Percentiles rank a stretch among this genome's conserved stretches.
phyloP scores from a whole-genome alignment of 495 filamentous ascomycete genomes.

The Xylaria telfairii region DNA sequence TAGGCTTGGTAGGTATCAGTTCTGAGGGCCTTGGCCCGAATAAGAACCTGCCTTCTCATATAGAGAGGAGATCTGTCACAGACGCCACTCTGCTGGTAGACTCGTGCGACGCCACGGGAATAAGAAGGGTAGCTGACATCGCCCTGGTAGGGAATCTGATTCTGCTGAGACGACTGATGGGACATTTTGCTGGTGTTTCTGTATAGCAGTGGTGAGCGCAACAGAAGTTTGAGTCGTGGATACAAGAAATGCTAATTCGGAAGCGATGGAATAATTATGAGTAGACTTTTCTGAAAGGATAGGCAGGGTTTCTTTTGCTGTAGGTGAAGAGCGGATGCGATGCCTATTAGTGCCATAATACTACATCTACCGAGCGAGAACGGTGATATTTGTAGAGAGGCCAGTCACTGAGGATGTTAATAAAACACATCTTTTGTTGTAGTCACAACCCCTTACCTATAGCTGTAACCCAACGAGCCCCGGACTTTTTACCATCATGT shows the following conservation, averaged over 20 bases:
- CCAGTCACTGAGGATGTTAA: neutral
- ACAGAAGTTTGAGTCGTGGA: neutral
- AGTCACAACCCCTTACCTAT: neutral
- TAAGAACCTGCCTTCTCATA: neutral
- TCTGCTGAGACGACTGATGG: neutral
- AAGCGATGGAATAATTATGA: neutral
- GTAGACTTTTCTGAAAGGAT: neutral
- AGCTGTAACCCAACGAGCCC: neutral
- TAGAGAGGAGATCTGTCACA: neutral
- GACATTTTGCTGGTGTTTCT: neutral
- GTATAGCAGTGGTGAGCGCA: neutral
- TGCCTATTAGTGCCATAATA: no score
- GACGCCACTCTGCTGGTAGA: neutral
- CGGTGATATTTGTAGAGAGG: neutral
- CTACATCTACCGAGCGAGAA: neutral
- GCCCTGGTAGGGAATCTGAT: neutral
- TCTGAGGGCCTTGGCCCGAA: neutral
- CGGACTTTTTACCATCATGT: neutral
- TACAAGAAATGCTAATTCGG: neutral
- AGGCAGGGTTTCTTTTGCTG: neutral
- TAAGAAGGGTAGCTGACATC: neutral
- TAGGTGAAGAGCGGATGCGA: neutral
- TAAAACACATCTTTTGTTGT: neutral
- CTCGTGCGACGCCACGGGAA: neutral
- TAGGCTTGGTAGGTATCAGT: neutral